Conservation (phyloP, 2,329 filamentous ascomycete species). For the Akanthomyces muscarius region DNA sequence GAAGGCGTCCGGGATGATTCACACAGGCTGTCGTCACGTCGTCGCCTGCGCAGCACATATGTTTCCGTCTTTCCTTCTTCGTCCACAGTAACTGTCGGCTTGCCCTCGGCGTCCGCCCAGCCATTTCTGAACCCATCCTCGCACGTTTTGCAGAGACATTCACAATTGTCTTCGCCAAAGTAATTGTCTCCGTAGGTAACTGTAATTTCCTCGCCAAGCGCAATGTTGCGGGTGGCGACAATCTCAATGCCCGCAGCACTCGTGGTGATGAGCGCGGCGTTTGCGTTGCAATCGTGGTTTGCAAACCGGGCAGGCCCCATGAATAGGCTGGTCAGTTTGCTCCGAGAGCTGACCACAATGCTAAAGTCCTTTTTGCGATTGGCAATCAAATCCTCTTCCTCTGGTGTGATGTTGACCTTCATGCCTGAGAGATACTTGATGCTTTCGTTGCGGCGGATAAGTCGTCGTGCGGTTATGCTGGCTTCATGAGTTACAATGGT, state of each 20-base stretch:
- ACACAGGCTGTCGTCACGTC: slow-evolving; percentile 47
- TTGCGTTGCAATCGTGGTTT: slow-evolving; percentile 94
- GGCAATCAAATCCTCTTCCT: slow-evolving; percentile 82
- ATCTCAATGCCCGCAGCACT: slow-evolving; percentile 88
- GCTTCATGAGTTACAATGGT: slow-evolving; percentile 89
- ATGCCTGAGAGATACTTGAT: slow-evolving; percentile 91
- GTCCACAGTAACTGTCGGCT: slow-evolving; percentile 46
- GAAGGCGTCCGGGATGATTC: slow-evolving; percentile 54
- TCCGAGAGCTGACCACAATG: slow-evolving; percentile 89
- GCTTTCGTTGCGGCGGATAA: slow-evolving; percentile 75
- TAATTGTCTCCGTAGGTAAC: slow-evolving; percentile 95
- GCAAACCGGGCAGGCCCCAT: slow-evolving; percentile 93
- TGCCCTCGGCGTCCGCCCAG: slow-evolving; percentile 60
- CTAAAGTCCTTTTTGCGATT: slow-evolving; percentile 89
- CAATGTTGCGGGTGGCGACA: slow-evolving; percentile 75
- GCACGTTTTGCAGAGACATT: slow-evolving; percentile 88
- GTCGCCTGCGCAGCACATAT: slow-evolving; percentile 54
- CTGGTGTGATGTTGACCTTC: slow-evolving; percentile 84
- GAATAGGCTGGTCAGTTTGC: slow-evolving; percentile 86
- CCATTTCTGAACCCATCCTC: slow-evolving; percentile 74
- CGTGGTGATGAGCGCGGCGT: slow-evolving; percentile 79
- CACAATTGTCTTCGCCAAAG: slow-evolving; percentile 91
- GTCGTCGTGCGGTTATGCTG: slow-evolving; percentile 73
- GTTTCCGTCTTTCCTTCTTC: slow-evolving; percentile 41
- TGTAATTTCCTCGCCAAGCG: slow-evolving; percentile 88